Evolutionary conservation across 768 basidiomycete genomes (phyloP), one percentile per base, ranked within the genome.

Genomic region (Candolleomyces aberdarensis): DNA sequence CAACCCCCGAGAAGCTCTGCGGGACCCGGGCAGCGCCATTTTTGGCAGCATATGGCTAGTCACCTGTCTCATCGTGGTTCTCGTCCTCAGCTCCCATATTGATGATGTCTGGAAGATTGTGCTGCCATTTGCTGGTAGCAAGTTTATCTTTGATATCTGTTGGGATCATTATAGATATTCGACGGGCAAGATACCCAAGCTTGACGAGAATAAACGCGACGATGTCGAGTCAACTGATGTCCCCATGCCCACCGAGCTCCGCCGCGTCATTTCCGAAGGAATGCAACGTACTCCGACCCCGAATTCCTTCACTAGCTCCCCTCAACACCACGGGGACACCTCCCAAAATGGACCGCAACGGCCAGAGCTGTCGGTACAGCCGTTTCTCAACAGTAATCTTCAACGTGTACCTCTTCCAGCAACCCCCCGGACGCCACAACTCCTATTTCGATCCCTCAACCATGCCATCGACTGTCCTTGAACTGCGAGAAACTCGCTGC

Each of bases 81-180:
- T 96, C 56, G 85, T 87, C 5, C 84, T 89, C 62, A 90, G 87
- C 70, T 78, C 89, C 64, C 80, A 85, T 52, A 78, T 92, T 3
- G 26, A 26, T n/a, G 88, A 92, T 56, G 90, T 92, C 2, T 94
- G 91, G 90, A 85, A 81, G 74, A 89, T 96, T 50, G 89, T 85
- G 3, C 80, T 93, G 11, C 93, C 96, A 0, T 93, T 93, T 50
- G 94, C 92, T 0, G 70, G n/a, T n/a, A 49, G 36, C 32, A 51
- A 41, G 47, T 46, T 57, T 19, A 57, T 47, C 44, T 57, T 36
- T 9, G 46, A 41, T 22, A 36, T 49, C 20, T 26, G 15, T 29
- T 43, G 51, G 39, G 47, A 50, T 15, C 50, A 41, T n/a, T 54
- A 53, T 19, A 32, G 49, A 19, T 60, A 41, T 26, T 31, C 26